Percentiles rank a stretch among this genome's conserved stretches.
Evolutionary conservation across 768 basidiomycete species (phyloP).

Genomic region (Russula vinacea): DNA sequence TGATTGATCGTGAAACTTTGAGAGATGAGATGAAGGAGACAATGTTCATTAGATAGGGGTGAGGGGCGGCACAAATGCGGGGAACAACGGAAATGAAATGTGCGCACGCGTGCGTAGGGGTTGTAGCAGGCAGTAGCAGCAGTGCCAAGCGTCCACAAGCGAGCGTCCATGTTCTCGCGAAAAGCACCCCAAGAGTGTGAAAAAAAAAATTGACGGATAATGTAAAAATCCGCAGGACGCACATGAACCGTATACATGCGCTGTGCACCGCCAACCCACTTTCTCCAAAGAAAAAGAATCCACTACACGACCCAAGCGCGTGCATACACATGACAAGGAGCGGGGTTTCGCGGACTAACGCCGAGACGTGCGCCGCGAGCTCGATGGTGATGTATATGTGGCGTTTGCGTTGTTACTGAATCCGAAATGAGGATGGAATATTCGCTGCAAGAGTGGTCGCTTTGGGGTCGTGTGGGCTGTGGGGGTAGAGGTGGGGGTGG

Average conservation of each 20-base stretch:
- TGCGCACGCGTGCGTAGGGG: constrained; percentile 1
- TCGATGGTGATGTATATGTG: background rate
- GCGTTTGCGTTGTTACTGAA: background rate
- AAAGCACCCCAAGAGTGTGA: background rate
- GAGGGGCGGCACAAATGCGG: constrained; percentile 9
- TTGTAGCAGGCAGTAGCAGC: constrained; percentile 5
- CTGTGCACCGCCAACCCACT: background rate
- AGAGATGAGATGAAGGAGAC: constrained; percentile 11
- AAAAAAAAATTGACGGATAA: constrained; percentile 10
- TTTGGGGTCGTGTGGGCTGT: constrained; percentile 18
- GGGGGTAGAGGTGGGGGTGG: constrained; percentile 4
- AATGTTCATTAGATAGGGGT: constrained; percentile 12
- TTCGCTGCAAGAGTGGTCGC: constrained; percentile 27
- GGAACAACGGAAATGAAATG: constrained; percentile 22
- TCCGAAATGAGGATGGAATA: constrained; percentile 28
- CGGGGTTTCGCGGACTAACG: constrained; percentile 1
- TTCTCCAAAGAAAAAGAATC: constrained; percentile 3
- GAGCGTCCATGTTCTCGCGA: constrained; percentile 16
- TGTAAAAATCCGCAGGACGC: constrained; percentile 12
- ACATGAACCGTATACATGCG: background rate
- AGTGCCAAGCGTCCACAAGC: constrained; percentile 14
- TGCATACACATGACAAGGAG: background rate
- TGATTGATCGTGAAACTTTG: constrained; percentile 10
- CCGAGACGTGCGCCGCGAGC: constrained; percentile 13
- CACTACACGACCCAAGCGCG: background rate